phyloP scores from a whole-genome alignment of 305 asterid species.

The Solanum hybrid region DNA sequence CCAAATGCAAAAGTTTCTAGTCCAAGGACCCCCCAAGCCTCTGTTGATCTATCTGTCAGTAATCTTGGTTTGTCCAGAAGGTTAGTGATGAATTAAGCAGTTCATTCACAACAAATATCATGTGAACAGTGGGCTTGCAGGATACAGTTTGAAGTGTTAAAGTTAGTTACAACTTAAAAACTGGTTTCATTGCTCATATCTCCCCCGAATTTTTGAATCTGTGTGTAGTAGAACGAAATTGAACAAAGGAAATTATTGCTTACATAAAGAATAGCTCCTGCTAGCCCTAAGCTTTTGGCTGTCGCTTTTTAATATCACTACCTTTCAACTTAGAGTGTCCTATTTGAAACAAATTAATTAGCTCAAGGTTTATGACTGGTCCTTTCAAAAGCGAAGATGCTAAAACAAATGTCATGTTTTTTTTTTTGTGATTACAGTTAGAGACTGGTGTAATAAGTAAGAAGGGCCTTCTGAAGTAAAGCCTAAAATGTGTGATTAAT shows the following conservation, averaged over 20 bases:
- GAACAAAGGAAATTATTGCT: neutral
- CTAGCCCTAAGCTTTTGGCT: neutral
- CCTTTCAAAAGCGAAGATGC: neutral
- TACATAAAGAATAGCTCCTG: neutral
- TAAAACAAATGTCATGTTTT: neutral
- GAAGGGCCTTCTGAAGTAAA: neutral
- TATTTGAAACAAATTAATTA: neutral
- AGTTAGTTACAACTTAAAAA: neutral
- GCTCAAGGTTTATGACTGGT: neutral
- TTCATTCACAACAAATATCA: neutral
- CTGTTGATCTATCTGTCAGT: slow-evolving; percentile 49
- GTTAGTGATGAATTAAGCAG: slow-evolving; percentile 29
- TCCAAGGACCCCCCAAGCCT: slow-evolving; percentile 31
- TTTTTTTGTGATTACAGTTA: neutral
- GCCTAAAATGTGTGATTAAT: neutral
- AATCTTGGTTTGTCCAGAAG: slow-evolving; percentile 56
- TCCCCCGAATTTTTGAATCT: neutral
- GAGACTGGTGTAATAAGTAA: neutral
- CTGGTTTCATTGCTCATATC: neutral
- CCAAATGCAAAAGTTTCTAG: slow-evolving; percentile 57
- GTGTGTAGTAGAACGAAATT: neutral
- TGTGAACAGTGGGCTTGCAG: neutral
- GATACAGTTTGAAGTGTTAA: neutral
- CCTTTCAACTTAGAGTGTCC: neutral
- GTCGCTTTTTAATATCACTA: neutral